phyloP scores from a whole-genome alignment of 75 land plant species.

The Cupressus sempervirens region DNA sequence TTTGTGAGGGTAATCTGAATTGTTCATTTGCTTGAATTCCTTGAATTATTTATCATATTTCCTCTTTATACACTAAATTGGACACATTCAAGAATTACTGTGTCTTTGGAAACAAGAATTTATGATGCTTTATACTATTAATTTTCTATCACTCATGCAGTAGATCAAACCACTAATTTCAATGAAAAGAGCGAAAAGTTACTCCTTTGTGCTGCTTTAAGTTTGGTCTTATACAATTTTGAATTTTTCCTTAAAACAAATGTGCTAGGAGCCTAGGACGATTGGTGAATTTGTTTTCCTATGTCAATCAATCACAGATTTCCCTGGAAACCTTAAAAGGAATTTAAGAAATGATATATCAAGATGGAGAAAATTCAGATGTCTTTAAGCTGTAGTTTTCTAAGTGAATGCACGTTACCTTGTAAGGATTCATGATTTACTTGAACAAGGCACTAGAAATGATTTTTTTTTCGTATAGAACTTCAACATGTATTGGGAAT shows the following conservation, averaged over 20 bases:
- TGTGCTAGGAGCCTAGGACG: neutral
- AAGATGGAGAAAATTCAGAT: neutral
- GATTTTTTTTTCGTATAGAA: neutral
- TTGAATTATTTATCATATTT: no score
- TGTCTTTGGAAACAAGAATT: no score
- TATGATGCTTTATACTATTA: no score
- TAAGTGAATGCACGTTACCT: neutral
- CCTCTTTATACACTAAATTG: no score
- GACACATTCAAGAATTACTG: no score
- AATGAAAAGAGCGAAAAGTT: no score
- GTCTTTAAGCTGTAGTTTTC: neutral
- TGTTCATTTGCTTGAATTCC: no score
- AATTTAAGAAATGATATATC: neutral
- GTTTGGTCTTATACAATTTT: neutral
- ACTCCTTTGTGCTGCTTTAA: neutral
- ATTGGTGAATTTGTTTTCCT: neutral
- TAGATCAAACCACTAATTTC: no score
- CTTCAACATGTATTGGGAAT: neutral
- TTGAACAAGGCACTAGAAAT: neutral
- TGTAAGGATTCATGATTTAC: neutral
- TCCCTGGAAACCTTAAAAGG: neutral
- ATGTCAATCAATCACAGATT: neutral
- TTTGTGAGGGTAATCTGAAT: no score
- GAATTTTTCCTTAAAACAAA: neutral
- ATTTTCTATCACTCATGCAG: no score